Conservation (phyloP, 352 stramenopile species). For the Pythium rhizo-oryzae region DNA sequence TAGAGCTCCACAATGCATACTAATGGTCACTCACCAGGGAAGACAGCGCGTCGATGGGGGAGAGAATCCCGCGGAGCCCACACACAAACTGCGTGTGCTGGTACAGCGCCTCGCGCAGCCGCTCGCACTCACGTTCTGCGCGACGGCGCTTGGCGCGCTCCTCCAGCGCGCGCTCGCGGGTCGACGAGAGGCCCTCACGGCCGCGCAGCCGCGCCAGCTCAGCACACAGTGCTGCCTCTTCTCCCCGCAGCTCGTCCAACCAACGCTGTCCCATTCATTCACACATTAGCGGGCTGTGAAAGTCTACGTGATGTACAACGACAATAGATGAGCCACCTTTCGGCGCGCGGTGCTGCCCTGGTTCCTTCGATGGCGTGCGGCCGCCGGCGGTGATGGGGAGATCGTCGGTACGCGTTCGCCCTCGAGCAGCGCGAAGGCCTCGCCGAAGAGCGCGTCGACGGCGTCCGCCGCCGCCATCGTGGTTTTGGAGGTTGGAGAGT, state of each 20-base stretch:
- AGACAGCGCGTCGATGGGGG: background rate
- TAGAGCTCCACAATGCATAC: background rate
- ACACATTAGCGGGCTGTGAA: background rate
- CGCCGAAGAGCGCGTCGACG: slow-evolving; percentile 5
- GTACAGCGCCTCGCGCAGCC: slow-evolving; percentile 13
- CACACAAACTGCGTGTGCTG: slow-evolving; percentile 15
- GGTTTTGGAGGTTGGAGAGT: too few relatives aligned
- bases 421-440: background rate
- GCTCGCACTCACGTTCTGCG: slow-evolving; percentile 10
- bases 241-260: background rate
- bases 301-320: too few relatives aligned
- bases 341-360: slow-evolving; percentile 4
- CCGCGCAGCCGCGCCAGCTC: slow-evolving; percentile 1
- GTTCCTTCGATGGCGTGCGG: background rate
- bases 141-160: slow-evolving; percentile 13
- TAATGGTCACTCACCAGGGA: background rate
- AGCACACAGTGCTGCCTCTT: background rate
- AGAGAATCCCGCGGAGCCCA: background rate
- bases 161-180: background rate
- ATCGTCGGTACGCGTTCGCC: background rate
- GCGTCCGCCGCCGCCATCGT: background rate
- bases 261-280: background rate
- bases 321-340: background rate
- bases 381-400: too few relatives aligned
- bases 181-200: background rate